Conservation (phyloP, 495 filamentous ascomycete genomes). For the Geoglossum glabrum region DNA sequence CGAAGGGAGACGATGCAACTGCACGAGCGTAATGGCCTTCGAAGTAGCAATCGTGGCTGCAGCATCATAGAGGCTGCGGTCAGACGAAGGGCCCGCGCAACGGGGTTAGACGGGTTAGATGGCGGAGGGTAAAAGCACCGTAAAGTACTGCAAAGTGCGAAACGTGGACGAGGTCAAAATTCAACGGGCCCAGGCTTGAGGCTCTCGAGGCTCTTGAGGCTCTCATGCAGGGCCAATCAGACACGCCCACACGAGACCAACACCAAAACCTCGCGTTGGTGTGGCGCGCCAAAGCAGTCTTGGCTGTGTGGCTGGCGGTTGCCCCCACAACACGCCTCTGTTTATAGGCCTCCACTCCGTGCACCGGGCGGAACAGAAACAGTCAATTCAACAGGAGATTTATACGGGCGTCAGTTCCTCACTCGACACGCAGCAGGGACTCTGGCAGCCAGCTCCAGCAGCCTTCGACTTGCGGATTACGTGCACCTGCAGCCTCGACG, state of each 20-base stretch:
- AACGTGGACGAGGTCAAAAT: not conserved
- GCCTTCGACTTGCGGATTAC: not conserved
- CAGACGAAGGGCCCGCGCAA: not conserved
- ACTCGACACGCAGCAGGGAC: not conserved
- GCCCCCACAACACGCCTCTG: not conserved
- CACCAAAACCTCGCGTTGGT: not conserved
- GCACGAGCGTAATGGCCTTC: slow-evolving; percentile 23
- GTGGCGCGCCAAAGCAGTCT: not conserved
- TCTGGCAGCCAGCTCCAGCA: not conserved
- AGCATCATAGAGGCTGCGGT: slow-evolving; percentile 22
- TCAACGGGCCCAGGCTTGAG: not conserved
- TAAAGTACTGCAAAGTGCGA: too few relatives aligned
- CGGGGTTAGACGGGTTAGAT: not conserved
- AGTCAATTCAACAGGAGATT: not conserved
- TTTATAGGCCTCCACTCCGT: not conserved
- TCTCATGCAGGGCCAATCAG: not conserved
- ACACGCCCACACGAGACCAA: not conserved
- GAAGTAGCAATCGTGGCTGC: slow-evolving; percentile 40
- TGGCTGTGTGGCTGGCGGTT: not conserved
- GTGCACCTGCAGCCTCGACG: not conserved
- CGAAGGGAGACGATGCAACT: slow-evolving; percentile 23
- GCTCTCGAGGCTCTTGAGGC: not conserved
- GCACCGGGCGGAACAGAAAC: not conserved
- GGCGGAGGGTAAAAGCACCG: not conserved
- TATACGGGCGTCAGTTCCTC: not conserved